phyloP scores from a whole-genome alignment of 148 eudicot genomes.

The Simmondsia chinensis region DNA sequence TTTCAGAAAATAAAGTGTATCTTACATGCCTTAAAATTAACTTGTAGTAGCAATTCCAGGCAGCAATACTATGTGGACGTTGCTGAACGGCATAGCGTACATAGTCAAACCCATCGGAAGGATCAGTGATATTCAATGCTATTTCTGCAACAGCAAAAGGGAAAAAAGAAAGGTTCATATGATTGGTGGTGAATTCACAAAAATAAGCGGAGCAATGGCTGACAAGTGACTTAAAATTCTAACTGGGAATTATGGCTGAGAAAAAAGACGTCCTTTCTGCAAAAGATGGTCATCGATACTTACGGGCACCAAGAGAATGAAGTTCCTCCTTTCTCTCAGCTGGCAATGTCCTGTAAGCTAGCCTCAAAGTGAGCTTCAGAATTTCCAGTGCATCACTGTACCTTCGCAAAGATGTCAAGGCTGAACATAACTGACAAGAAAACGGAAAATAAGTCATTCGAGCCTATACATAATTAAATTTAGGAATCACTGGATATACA shows the following conservation, averaged over 20 bases:
- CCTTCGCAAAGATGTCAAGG: slow-evolving; percentile 55
- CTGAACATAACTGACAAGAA: slow-evolving; percentile 52
- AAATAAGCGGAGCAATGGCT: no score
- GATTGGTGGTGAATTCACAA: no score
- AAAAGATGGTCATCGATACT: slow-evolving; percentile 14
- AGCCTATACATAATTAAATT: no score
- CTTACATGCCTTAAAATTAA: slow-evolving; percentile 49
- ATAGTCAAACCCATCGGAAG: slow-evolving; percentile 63
- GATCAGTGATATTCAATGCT: slow-evolving; percentile 59
- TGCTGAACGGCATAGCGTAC: slow-evolving; percentile 60
- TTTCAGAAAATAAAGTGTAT: not conserved
- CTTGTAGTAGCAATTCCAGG: slow-evolving; percentile 93
- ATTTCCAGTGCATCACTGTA: slow-evolving; percentile 70
- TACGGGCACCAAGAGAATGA: slow-evolving; percentile 78
- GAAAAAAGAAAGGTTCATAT: no score
- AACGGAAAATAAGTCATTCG: slow-evolving; percentile 4
- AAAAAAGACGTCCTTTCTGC: not conserved
- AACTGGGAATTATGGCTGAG: not conserved
- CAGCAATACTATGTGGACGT: slow-evolving; percentile 71
- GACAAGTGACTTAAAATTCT: no score
- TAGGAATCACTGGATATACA: no score
- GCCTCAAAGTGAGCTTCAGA: slow-evolving; percentile 49
- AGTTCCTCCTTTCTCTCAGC: slow-evolving; percentile 70
- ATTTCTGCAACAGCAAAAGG: slow-evolving; percentile 43
- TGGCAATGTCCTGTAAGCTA: slow-evolving; percentile 45